Base-by-base conservation (phyloP, 129 eudicot genomes). In the Chrysanthemum makinoi region DNA sequence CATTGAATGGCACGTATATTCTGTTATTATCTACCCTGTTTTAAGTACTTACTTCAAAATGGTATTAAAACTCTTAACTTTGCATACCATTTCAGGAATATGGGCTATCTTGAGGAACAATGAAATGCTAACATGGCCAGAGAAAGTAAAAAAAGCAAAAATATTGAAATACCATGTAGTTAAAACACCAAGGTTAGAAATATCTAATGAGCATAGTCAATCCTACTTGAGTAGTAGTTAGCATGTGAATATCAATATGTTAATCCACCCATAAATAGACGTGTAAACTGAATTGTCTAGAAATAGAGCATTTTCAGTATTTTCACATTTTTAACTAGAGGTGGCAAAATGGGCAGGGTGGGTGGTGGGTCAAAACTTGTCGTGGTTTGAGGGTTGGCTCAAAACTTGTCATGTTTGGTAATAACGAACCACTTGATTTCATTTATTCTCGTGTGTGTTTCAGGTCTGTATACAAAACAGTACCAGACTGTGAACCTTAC, bases 391-490 rank as follows among this genome's bases (percentile, higher is more conserved):
- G 43, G 43, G 43, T 33, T 33, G 43, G 43, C 43, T 33, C 43
- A 4, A 33, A 33, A 33, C 43, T 33, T 33, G 43, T 33, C 43
- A 1, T 8, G 26, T 39, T 4, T 11, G 22, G 10, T 24, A 47
- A 18, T 17, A n/a, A 22, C 60, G 26, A 30, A 19, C 43, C 55
- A 63, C 0, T 44, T 14, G 11, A 56, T 57, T 28, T 22, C 4
- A 48, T 20, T 49, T 22, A 28, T 33, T 28, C 39, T 33, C 39
- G 6, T 33, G 39, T 74, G 15, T 47, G 66, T 72, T 74, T 53
- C 79, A 93, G 98, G 87, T 95, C 99, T 47, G 99, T 95, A 65
- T 95, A 95, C 78, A 95, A 95, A 83, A 90, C 99, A 12, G 81
- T 86, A 39, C 99, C 97, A 12, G 94, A 82, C 73, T 81, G 94